These are phyloP conservation scores for Ilyonectria destructans DNA, from an alignment of 2,329 filamentous ascomycete genomes.

Conservation along the genomic window DNA sequence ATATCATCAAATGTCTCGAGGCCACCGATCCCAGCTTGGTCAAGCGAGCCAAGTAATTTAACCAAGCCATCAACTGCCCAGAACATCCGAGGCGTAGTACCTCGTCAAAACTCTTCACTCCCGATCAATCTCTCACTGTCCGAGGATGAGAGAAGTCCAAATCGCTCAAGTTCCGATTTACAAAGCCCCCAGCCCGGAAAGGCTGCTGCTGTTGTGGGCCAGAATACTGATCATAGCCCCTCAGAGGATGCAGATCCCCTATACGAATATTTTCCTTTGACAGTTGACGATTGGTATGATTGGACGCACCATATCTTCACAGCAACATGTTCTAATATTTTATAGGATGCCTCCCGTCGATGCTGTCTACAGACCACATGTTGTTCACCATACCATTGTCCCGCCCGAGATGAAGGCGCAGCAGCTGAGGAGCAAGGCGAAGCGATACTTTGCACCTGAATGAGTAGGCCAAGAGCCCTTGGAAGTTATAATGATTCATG, in stretches of 20 bases:
- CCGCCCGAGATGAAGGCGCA: slow-evolving; percentile 81
- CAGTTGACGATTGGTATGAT: slow-evolving; percentile 85
- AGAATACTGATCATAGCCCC: slow-evolving; percentile 70
- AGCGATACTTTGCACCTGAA: slow-evolving; percentile 81
- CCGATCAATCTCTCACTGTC: slow-evolving; percentile 72
- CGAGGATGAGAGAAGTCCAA: slow-evolving; percentile 73
- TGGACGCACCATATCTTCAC: slow-evolving; percentile 19
- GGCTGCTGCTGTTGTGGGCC: slow-evolving; percentile 52
- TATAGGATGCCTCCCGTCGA: slow-evolving; percentile 87
- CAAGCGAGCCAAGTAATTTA: slow-evolving; percentile 53
- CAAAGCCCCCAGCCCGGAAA: slow-evolving; percentile 68
- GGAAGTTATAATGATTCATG: slow-evolving; percentile 44
- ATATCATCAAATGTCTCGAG: slow-evolving; percentile 67
- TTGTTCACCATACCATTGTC: slow-evolving; percentile 89
- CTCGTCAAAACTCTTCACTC: slow-evolving; percentile 51
- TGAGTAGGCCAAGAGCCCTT: slow-evolving; percentile 45
- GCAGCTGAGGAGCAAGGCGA: slow-evolving; percentile 76
- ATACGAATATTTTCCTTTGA: slow-evolving; percentile 96
- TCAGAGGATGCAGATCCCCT: slow-evolving; percentile 86
- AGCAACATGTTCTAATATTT: slow-evolving; percentile 34
- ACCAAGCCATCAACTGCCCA: slow-evolving; percentile 42
- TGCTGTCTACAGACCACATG: slow-evolving; percentile 91
- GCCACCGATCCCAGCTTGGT: slow-evolving; percentile 70
- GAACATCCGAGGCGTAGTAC: slow-evolving; percentile 40
- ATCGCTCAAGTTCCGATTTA: slow-evolving; percentile 65